These are phyloP conservation scores for Populus alba DNA, from an alignment of 345 rosid genomes.

Conservation along the genomic window DNA sequence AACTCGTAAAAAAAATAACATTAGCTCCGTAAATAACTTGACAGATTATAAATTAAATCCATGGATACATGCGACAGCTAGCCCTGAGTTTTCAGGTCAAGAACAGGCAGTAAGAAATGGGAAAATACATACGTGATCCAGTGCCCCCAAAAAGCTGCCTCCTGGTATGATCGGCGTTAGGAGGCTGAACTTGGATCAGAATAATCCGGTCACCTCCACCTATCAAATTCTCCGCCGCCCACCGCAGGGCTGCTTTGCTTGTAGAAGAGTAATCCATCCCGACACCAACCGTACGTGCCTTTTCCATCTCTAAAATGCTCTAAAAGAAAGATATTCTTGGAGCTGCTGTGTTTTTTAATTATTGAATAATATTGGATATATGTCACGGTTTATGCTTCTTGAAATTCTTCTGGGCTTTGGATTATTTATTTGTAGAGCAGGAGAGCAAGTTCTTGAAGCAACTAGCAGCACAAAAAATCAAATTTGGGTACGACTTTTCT, in stretches of 20 bases:
- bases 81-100: not conserved
- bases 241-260: slow-evolving; percentile 46
- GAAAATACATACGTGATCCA: slow-evolving; percentile 40
- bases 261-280: slow-evolving; percentile 48
- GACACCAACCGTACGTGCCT: slow-evolving; percentile 36
- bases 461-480: not conserved
- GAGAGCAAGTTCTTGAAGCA: not conserved
- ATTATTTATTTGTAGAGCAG: not conserved
- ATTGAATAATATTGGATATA: not conserved
- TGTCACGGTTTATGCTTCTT: not conserved
- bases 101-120: not conserved
- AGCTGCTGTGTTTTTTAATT: not conserved
- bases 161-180: slow-evolving; percentile 46
- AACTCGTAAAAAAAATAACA: not conserved
- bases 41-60: not conserved
- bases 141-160: slow-evolving; percentile 45
- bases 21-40: not conserved
- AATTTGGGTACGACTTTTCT: too few species aligned
- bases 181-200: slow-evolving; percentile 47
- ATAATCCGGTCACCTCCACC: slow-evolving; percentile 27
- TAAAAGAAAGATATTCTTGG: not conserved
- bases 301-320: slow-evolving; percentile 23
- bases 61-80: not conserved
- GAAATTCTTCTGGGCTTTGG: not conserved
- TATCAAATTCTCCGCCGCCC: slow-evolving; percentile 45